A percentile compares a stretch with the other conserved stretches of the same genome.
phyloP scores from a whole-genome alignment of 768 basidiomycete species.

The Dictyophora rubrovolvata region DNA sequence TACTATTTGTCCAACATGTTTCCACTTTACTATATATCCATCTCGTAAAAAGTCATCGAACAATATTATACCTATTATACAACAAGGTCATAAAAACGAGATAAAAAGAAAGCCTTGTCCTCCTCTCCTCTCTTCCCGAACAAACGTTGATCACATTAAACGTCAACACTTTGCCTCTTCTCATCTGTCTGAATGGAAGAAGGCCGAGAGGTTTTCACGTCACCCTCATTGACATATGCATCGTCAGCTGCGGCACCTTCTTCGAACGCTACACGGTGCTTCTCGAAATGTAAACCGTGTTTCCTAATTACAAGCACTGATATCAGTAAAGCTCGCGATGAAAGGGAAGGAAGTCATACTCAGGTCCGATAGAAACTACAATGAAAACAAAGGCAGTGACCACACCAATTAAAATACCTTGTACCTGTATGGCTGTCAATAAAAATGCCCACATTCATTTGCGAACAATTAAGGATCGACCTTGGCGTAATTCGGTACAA shows the following conservation, averaged over 20 bases:
- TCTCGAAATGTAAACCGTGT: conserved; percentile 77
- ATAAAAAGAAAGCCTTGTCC: background rate
- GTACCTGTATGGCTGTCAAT: conserved; percentile 20
- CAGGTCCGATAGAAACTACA: conserved; percentile 69
- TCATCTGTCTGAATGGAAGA: conserved; percentile 1
- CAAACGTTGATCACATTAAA: background rate
- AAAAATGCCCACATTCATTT: no score
- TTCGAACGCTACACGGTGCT: conserved; percentile 70
- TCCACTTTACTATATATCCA: background rate
- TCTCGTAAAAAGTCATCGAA: background rate
- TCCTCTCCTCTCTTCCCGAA: background rate
- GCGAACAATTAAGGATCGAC: conserved; percentile 23
- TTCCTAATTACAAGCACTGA: conserved; percentile 33
- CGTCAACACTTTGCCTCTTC: background rate
- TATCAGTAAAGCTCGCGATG: background rate
- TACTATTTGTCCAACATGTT: background rate
- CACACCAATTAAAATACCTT: conserved; percentile 80
- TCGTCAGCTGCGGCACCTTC: conserved; percentile 53
- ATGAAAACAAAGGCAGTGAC: conserved; percentile 70
- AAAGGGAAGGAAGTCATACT: conserved; percentile 33
- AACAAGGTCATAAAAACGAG: background rate
- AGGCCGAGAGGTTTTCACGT: background rate
- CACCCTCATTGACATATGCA: conserved; percentile 22
- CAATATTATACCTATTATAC: background rate
- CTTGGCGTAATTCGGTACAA: conserved; percentile 56